Base-by-base conservation (phyloP, 2,329 filamentous ascomycete species). In the Trichoderma sp. region DNA sequence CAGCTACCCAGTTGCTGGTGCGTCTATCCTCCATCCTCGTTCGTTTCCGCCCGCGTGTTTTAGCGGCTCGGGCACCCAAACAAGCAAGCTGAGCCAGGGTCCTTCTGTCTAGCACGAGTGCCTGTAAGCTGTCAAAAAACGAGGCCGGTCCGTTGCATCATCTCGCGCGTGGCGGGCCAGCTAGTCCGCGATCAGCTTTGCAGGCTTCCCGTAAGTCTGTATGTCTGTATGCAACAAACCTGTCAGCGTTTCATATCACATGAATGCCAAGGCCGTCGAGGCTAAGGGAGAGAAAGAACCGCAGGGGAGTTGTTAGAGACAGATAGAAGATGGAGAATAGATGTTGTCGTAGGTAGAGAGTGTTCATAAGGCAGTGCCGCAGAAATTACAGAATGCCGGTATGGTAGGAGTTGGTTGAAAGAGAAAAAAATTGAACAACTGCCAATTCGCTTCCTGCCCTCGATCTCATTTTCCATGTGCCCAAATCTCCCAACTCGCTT, bases 81-180 rank as follows among this genome's bases (percentile, higher is more conserved):
- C 59, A 50, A 72, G 53, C 38, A 56, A 71, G 50, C 50, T 27
- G 50, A 18, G 41, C 65, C 45, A 33, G 67, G 53, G 68, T 45
- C 56, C 38, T 35, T 59, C 53, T 24, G 60, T 63, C 60, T 63
- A 31, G 60, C 24, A 35, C 16, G 31, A 31, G 29, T 21, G n/a
- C 62, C 62, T 16, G 62, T 41, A 71, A 71, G 53, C 67, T 62
- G 69, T 72, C 69, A 72, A 53, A 50, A 53, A 35, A 35, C 38
- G 59, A 63, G 38, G 38, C 59, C 69, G 69, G 69, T 64, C 59
- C 29, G 33, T 72, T 53, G 41, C 59, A 64, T 72, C 38, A 33
- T 72, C 69, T 31, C 38, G 68, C 68, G 68, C 67, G 53, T 72
- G 59, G 69, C 59, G 59, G 38, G 35, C 69, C 59, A 72, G 69